A percentile compares a stretch with the other conserved stretches of the same genome.
Evolutionary conservation across 2,329 filamentous ascomycete species (phyloP).

Genomic region (Tolypocladium cylindrosporum): DNA sequence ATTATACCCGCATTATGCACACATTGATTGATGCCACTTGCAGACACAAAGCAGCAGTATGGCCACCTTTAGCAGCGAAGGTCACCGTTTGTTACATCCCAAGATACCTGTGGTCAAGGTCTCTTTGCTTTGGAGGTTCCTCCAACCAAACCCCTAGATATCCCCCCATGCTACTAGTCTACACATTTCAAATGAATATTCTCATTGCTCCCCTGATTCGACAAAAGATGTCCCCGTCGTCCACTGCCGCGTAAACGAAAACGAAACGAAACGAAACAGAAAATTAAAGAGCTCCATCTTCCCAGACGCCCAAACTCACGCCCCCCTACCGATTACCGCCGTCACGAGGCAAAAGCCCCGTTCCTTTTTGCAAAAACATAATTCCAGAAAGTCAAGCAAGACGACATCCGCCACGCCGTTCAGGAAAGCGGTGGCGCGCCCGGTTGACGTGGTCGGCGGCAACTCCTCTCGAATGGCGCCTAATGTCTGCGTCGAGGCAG

Average conservation of each 20-base stretch:
- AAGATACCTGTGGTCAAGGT: not conserved
- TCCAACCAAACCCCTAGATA: not conserved
- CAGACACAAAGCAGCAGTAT: not conserved
- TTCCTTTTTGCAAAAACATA: not conserved
- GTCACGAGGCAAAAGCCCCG: not conserved
- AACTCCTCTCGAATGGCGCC: not conserved
- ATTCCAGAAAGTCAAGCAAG: not conserved
- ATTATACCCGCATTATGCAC: not conserved
- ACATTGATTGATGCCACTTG: too few species aligned
- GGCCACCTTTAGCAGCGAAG: not conserved
- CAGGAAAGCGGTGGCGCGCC: not conserved
- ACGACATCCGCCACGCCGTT: not conserved
- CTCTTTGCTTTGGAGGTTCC: not conserved
- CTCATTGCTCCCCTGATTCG: not conserved
- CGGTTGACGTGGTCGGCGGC: not conserved
- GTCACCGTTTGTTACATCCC: not conserved
- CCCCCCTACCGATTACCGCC: not conserved
- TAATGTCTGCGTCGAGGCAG: not conserved
- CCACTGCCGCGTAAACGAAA: not conserved
- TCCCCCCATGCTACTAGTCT: not conserved
- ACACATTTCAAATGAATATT: not conserved
- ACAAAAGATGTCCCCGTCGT: not conserved
- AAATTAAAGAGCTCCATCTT: not conserved
- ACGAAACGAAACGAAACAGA: not conserved
- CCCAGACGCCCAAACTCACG: not conserved